A percentile compares a stretch with the other conserved stretches of the same genome.
Conservation (phyloP, 1,139 yeast species). For the Zygoascus hellenicus region DNA sequence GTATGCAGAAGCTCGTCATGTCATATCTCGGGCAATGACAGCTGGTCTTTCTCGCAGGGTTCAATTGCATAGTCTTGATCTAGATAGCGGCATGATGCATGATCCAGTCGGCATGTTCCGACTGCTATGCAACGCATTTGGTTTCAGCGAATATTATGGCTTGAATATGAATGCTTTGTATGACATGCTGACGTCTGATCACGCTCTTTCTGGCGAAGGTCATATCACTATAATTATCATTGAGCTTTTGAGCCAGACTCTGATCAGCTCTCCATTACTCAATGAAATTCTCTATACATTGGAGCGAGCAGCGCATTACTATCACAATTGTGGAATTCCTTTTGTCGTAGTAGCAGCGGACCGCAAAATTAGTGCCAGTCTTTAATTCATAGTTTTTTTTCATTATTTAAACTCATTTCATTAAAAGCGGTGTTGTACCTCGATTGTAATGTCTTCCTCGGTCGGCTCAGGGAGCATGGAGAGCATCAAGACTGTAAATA, state of each 20-base stretch:
- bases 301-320: constrained; percentile 11
- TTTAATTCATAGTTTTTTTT: neutral
- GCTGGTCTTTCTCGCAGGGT: neutral
- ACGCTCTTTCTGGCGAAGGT: constrained; percentile 5
- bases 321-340: constrained; percentile 9
- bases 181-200: constrained; percentile 17
- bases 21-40: constrained; percentile 1
- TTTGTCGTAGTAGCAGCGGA: constrained; percentile 12
- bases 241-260: constrained; percentile 7
- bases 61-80: neutral
- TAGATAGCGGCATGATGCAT: neutral
- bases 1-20: neutral
- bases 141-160: constrained; percentile 20
- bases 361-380: constrained; percentile 9
- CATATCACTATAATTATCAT: constrained; percentile 11
- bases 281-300: constrained; percentile 9
- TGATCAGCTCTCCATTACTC: constrained; percentile 5
- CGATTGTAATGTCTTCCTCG: too few species aligned
- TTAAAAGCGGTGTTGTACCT: too few species aligned
- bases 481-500: too few species aligned
- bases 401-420: neutral
- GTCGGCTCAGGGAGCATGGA: too few species aligned
- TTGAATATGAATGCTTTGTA: constrained; percentile 17
- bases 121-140: constrained; percentile 17
- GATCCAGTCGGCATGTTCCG: constrained; percentile 13